phyloP scores from a whole-genome alignment of 2,329 filamentous ascomycete genomes.

The Blastomyces emzantsi region DNA sequence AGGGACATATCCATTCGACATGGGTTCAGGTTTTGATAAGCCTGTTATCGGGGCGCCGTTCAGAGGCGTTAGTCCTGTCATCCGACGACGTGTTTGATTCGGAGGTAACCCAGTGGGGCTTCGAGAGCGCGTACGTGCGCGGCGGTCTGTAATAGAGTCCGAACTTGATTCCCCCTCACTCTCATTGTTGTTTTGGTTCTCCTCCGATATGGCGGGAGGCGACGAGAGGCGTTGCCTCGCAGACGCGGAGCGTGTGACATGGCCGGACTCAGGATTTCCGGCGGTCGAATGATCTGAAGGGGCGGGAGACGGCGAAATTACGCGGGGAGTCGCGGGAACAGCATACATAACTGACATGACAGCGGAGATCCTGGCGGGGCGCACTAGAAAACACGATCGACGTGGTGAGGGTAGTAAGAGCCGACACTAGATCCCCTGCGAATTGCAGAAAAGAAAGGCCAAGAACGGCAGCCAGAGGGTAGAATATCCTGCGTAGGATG shows the following conservation, averaged over 20 bases:
- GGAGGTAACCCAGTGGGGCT: slow-evolving; percentile 48
- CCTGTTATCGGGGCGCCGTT: slow-evolving; percentile 38
- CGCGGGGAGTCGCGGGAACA: slow-evolving; percentile 70
- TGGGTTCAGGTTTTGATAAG: slow-evolving; percentile 31
- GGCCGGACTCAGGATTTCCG: slow-evolving; percentile 59
- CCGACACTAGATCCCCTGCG: not conserved
- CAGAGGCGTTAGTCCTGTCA: slow-evolving; percentile 46
- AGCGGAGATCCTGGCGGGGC: slow-evolving; percentile 21
- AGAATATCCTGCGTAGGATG: not conserved
- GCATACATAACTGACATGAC: slow-evolving; percentile 44
- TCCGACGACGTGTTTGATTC: slow-evolving; percentile 36
- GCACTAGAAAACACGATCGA: not conserved
- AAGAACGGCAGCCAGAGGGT: not conserved
- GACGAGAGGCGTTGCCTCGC: slow-evolving; percentile 44
- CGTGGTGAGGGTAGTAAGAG: not conserved
- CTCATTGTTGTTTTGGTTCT: slow-evolving; percentile 43
- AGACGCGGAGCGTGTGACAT: slow-evolving; percentile 66
- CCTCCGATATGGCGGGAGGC: slow-evolving; percentile 54
- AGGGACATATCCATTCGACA: slow-evolving; percentile 31
- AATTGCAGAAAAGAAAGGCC: not conserved
- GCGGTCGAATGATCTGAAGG: slow-evolving; percentile 42
- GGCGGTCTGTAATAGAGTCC: slow-evolving; percentile 44
- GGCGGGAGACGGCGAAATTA: slow-evolving; percentile 82
- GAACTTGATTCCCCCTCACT: slow-evolving; percentile 45
- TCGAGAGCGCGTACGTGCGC: slow-evolving; percentile 62